Evolutionary conservation across 1,284 basidiomycete species (phyloP).

Genomic region (Naganishia albida): DNA sequence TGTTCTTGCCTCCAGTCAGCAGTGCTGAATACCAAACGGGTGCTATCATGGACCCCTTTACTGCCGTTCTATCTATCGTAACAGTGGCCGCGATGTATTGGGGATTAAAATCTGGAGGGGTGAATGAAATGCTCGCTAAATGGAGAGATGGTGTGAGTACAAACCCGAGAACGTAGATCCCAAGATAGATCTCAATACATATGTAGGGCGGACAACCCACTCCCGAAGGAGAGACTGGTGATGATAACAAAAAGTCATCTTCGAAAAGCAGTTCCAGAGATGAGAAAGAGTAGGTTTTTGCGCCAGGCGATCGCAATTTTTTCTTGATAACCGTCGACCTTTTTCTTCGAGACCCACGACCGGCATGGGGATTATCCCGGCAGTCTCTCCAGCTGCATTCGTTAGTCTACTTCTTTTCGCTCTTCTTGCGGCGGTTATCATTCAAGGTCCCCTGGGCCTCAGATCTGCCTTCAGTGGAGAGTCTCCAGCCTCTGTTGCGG

Average conservation of each 20-base stretch:
- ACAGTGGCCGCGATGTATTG: conserved; percentile 28
- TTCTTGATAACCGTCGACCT: background rate
- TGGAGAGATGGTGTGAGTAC: background rate
- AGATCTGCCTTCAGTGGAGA: conserved; percentile 18
- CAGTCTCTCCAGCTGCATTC: conserved; percentile 28
- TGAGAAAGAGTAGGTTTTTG: conserved; percentile 5
- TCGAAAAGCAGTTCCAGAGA: conserved; percentile 13
- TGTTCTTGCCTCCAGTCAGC: conserved; percentile 4
- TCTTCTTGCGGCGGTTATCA: conserved; percentile 21
- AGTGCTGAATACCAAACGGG: conserved; percentile 11
- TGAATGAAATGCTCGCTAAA: background rate
- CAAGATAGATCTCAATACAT: background rate
- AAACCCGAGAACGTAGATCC: background rate
- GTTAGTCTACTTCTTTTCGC: conserved; percentile 21
- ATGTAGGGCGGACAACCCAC: background rate
- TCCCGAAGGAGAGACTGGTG: background rate
- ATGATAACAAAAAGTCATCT: conserved; percentile 6
- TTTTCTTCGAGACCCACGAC: background rate
- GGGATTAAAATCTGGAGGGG: conserved; percentile 19
- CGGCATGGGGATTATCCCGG: conserved; percentile 1
- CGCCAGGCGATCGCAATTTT: background rate
- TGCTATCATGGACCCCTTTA: conserved; percentile 21
- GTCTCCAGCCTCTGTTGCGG: background rate
- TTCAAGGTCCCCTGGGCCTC: conserved; percentile 29
- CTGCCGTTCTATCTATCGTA: conserved; percentile 26